phyloP scores from a whole-genome alignment of 106 monocot species.

The Acorus gramineus region DNA sequence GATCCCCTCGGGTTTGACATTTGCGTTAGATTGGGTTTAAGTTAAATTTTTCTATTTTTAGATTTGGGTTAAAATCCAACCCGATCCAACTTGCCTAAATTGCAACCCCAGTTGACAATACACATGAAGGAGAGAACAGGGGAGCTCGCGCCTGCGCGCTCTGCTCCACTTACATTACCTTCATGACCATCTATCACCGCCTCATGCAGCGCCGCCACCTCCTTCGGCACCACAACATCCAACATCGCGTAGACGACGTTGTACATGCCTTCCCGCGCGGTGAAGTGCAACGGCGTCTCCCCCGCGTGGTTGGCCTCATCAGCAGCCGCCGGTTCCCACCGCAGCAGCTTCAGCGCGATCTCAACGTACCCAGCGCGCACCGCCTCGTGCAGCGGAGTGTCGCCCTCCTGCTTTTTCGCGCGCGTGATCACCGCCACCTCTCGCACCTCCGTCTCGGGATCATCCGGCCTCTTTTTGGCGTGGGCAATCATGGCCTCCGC shows the following conservation, averaged over 20 bases:
- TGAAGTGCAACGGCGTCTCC: conserved; percentile 35
- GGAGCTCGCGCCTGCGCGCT: too few species aligned
- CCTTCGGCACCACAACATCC: neutral
- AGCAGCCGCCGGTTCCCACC: conserved; percentile 10
- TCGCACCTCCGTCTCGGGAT: conserved; percentile 1
- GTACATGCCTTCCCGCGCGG: conserved; percentile 21
- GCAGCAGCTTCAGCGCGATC: conserved; percentile 18
- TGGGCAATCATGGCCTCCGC: conserved; percentile 3
- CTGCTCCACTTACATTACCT: too few species aligned
- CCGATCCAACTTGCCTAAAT: too few species aligned
- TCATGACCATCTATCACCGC: too few species aligned
- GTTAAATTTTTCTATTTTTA: too few species aligned
- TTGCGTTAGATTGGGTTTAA: too few species aligned
- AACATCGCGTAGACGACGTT: conserved; percentile 16
- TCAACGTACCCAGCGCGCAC: conserved; percentile 8
- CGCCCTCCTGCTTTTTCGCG: neutral
- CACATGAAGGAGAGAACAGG: too few species aligned
- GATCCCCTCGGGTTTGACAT: too few species aligned
- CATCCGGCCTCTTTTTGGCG: conserved; percentile 3
- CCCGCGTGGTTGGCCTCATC: conserved; percentile 9
- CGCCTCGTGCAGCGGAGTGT: conserved; percentile 35
- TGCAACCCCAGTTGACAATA: too few species aligned
- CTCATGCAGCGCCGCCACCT: conserved; percentile 11
- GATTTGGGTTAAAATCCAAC: too few species aligned
- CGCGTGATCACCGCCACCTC: conserved; percentile 4